Percentiles rank a stretch among this genome's conserved stretches.
Evolutionary conservation across 768 basidiomycete genomes (phyloP).

Genomic region (Tulasnella sp.): DNA sequence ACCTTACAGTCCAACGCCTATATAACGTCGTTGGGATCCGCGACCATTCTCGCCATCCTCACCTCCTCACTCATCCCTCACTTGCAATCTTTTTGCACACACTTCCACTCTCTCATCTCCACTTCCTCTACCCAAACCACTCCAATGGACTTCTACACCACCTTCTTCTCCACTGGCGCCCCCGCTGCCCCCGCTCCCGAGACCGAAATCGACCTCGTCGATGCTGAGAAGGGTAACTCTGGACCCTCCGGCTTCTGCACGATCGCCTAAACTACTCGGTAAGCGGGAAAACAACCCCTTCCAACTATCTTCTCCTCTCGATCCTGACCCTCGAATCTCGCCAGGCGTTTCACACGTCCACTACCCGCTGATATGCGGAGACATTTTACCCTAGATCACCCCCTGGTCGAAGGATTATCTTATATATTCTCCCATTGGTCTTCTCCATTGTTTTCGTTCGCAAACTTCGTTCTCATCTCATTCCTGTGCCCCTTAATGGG

Average conservation of each 20-base stretch:
- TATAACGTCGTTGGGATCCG: no score
- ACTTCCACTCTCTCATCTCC: not conserved
- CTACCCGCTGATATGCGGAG: not conserved
- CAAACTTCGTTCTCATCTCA: not conserved
- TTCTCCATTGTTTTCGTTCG: not conserved
- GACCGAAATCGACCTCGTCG: not conserved
- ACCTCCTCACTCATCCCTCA: not conserved
- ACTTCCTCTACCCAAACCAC: not conserved
- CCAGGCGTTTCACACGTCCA: not conserved
- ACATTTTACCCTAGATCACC: not conserved
- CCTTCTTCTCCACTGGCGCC: not conserved
- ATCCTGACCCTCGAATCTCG: not conserved
- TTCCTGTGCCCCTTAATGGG: not conserved
- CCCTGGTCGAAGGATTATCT: not conserved
- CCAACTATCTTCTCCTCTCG: not conserved
- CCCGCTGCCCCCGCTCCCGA: not conserved
- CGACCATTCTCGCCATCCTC: not conserved
- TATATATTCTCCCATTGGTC: not conserved
- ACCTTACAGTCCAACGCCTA: no score
- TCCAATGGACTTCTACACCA: not conserved
- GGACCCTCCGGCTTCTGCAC: not conserved
- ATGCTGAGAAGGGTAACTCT: not conserved
- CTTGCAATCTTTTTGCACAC: not conserved
- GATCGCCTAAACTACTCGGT: not conserved
- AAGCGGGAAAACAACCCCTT: not conserved